Base-by-base conservation (phyloP, 805 yeast genomes). In the Spathaspora hagerdaliae region DNA sequence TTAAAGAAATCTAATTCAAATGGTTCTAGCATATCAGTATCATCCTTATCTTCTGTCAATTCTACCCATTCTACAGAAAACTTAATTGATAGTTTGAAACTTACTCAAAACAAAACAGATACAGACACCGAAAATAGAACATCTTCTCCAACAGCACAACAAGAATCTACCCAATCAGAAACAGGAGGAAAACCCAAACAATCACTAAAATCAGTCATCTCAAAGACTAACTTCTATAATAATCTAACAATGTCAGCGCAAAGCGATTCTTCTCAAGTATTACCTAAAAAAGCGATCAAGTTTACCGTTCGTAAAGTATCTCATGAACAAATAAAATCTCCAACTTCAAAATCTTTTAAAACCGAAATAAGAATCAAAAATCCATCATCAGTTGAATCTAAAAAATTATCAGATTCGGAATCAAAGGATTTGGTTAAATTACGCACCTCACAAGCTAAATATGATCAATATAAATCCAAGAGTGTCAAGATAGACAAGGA, bases 401-500 rank as follows among this genome's bases (percentile, higher is more conserved):
- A 14, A 6, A n/a, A 29, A n/a, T 9, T 5, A 8, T 8, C 40
- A 14, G 44, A 41, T n/a, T 12, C 36, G 36, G 39, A 39, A 15
- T 41, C 41, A 31, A 49, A 47, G 42, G 50, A 51, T 12, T 32
- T 42, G 14, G 36, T 48, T 15, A 54, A 57, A 45, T 41, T 62
- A 36, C 54, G 51, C 24, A 43, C 50, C 11, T 56, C 64, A 10
- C 74, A 71, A 55, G 51, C 52, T 36, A 67, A 67, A 49, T 67
- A 66, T 47, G 73, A 70, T 41, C 61, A 54, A 46, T 65, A 62
- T 43, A 57, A 50, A 24, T 51, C 51, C 29, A 56, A 64, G 31
- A 63, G 69, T n/a, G 57, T 45, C 27, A 71, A 71, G 47, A 69
- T 71, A 39, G 56, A 67, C 13, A 70, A 71, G 54, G 77, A 71